Evolutionary conservation across 2,329 filamentous ascomycete species (phyloP), one percentile per base, ranked within the genome.

Genomic region (Didymella sp.): DNA sequence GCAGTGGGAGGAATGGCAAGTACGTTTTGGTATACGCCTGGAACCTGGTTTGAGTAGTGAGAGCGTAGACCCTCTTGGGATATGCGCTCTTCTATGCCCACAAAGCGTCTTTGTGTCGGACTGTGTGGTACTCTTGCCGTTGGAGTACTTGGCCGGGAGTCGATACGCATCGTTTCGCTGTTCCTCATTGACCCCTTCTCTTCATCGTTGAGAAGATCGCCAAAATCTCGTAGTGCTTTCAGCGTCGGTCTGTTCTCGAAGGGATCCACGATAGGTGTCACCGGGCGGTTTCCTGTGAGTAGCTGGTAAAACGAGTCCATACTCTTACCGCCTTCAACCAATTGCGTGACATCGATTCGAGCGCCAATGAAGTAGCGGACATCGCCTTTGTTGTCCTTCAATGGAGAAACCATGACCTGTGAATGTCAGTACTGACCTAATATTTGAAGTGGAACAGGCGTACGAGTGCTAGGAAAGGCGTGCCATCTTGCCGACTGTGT

Each of bases 381-480:
- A 0, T 79, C 78, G 2, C 88, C 88, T 24, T 83, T 81, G 56
- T 83, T 86, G 67, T 91, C 88, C 63, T 85, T 84, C 0, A 91
- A 76, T 0, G 88, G 89, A 1, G 88, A 85, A 4, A 85, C 82
- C 85, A 90, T 89, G 15, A 64, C 54, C 62, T 64, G 15, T 2
- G 2, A 24, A 12, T 6, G 24, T 61, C 33, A 62, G 51, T 15
- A 13, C n/a, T 8, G 19, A 1, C 19, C 8, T n/a, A n/a, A 12
- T 2, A 22, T 11, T 19, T 27, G 21, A 2, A 19, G 5, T 15
- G 17, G 11, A 11, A 15, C 3, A 19, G 15, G 24, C 19, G 15
- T 61, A 90, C 79, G 6, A 91, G 79, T 61, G 91, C 91, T 79
- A 91, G 85, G 67, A 91, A 91, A 0, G 88, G 87, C 1, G 85